These are phyloP conservation scores for Neopestalotiopsis clavispora DNA, from an alignment of 2,329 filamentous ascomycete genomes.

Conservation along the genomic window DNA sequence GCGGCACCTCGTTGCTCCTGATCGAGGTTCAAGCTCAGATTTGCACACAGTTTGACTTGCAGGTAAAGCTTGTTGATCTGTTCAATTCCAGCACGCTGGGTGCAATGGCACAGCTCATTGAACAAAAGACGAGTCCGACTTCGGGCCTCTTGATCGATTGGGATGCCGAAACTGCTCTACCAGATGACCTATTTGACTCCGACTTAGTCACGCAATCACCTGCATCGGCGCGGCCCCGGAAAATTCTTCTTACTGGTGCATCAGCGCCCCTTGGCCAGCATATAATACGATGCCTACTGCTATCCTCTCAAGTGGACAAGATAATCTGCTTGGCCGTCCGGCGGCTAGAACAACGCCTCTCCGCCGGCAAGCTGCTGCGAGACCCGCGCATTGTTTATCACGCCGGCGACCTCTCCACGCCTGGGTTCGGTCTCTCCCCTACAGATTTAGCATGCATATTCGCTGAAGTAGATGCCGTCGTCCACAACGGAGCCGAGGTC, in stretches of 20 bases:
- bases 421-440: background rate
- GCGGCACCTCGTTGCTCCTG: conserved; percentile 8
- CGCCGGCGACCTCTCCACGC: background rate
- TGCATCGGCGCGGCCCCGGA: background rate
- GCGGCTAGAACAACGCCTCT: background rate
- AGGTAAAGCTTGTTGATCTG: background rate
- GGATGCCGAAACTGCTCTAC: background rate
- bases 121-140: too few species aligned
- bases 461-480: conserved; percentile 41
- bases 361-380: too few species aligned
- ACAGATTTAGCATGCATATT: background rate
- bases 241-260: background rate
- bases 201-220: background rate
- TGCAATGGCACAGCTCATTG: background rate
- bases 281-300: background rate
- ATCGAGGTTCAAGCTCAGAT: conserved; percentile 1
- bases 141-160: background rate
- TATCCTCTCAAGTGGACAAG: background rate
- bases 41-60: background rate
- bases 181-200: background rate
- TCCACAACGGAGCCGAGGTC: conserved; percentile 56
- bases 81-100: background rate
- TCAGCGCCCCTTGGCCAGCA: background rate
- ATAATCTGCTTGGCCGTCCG: background rate
- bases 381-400: background rate